These are phyloP conservation scores for Barnettozyma pratensis DNA, from an alignment of 805 yeast species.

Conservation along the genomic window DNA sequence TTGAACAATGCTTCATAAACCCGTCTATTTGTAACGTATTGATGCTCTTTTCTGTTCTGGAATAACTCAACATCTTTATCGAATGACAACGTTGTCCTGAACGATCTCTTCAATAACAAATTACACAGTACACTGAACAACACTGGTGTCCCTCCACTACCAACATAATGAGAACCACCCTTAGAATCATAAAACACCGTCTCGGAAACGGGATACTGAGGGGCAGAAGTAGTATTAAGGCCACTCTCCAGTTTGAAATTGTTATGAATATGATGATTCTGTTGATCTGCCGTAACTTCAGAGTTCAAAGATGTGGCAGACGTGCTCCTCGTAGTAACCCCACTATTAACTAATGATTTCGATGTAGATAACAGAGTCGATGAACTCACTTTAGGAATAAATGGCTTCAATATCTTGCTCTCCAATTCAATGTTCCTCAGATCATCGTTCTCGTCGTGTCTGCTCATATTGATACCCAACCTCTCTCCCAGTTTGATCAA, in stretches of 20 bases:
- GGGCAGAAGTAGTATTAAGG: background rate
- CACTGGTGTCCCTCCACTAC: slow-evolving; percentile 41
- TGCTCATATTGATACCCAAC: slow-evolving; percentile 19
- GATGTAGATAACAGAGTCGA: background rate
- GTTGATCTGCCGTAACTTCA: background rate
- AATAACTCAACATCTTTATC: slow-evolving; percentile 25
- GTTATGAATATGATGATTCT: background rate
- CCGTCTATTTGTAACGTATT: slow-evolving; percentile 6
- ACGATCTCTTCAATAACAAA: slow-evolving; percentile 28
- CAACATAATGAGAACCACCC: slow-evolving; percentile 45
- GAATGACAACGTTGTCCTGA: slow-evolving; percentile 34
- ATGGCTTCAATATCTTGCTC: slow-evolving; percentile 18
- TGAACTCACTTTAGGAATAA: slow-evolving; percentile 11
- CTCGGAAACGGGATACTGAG: slow-evolving; percentile 13
- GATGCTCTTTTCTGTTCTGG: slow-evolving; percentile 12
- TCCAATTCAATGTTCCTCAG: slow-evolving; percentile 15
- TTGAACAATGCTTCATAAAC: slow-evolving; percentile 11
- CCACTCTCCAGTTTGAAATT: background rate
- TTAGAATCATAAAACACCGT: slow-evolving; percentile 38
- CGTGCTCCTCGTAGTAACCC: background rate
- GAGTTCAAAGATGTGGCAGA: background rate
- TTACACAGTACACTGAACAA: slow-evolving; percentile 39
- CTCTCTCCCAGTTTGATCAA: slow-evolving; percentile 27
- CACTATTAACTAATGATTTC: slow-evolving; percentile 3
- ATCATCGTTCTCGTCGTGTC: slow-evolving; percentile 7